Evolutionary conservation across 2,329 filamentous ascomycete genomes (phyloP), one percentile per base, ranked within the genome.

Genomic region (Kalmusia sp.): DNA sequence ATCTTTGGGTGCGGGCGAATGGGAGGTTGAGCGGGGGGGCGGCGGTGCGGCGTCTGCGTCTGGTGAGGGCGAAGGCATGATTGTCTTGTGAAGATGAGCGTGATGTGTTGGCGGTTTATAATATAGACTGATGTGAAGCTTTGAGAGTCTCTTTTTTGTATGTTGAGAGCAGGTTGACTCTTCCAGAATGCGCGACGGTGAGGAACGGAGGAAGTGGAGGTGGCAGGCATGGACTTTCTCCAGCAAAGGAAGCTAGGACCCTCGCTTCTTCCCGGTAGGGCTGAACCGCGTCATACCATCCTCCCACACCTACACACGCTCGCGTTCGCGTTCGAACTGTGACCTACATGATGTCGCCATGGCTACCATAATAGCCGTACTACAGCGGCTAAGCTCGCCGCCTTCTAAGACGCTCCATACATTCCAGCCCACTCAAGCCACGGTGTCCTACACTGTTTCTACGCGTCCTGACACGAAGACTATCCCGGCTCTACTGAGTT

Each of bases 391-490:
- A 15, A 65, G 50, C 6, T 64, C 69, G 12, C 71, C 70, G 2
- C 63, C 68, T 2, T 31, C 55, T 3, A 66, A 68, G 17, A 65
- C 58, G 4, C 59, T 73, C 0, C 66, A 50, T 7, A 64, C 55
- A 11, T 48, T 69, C 8, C 60, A 67, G n/a, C 79, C 79, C 11
- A 80, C 95, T 21, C 88, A 91, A 40, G 96, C 92, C 2, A 96
- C 95, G n/a, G 87, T 91, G 71, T 89, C 91, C 62, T 98, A 93
- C 81, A 96, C 90, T 25, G 91, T 97, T 51, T 95, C 93, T 30
- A 97, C 93, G 52, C 85, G 87, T 38, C 86, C 90, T 11, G 68
- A 74, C 11, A 76, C 75, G 30, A 72, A 72, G 8, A 82, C 78
- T 14, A 65, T 82, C 27, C 67, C 79, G 12, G 76, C 81, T 11